Evolutionary conservation across 2,329 filamentous ascomycete species (phyloP), one percentile per base, ranked within the genome.

Genomic region (Trichoderma citrinoviride): DNA sequence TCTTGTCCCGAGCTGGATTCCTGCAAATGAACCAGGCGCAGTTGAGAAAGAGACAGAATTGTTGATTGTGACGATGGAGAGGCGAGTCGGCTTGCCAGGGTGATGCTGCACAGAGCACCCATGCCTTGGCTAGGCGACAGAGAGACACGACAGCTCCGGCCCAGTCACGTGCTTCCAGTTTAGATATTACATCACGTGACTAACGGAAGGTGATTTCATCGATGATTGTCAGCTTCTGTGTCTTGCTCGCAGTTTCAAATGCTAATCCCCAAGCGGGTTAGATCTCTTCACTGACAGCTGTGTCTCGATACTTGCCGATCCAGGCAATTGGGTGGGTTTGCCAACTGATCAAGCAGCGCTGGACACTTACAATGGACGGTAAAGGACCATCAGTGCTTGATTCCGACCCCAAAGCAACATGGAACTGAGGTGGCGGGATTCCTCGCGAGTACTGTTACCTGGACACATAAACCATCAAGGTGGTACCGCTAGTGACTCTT

Each of bases 111-210:
- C 67, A 67, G 57, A 73, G 68, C 58, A 61, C 68, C 70, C 69
- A 68, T 72, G 68, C 67, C 66, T 67, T 68, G 67, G 73, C 73
- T 73, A 81, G 79, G 79, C 79, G 76, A 74, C 79, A 80, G 78
- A 71, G 74, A 76, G 76, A 79, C 78, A 79, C 79, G 79, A 79
- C 78, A 78, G 73, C 77, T 74, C 68, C 41, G 65, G 64, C 57
- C 37, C 8, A 66, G 64, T 75, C 76, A 77, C 76, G 76, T 76
- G 74, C 44, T 8, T 15, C 4, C 17, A 40, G 7, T 41, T 8
- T 2, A 15, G 1, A 6, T 3, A 10, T 53, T 60, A 66, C 64
- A 10, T 53, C 64, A 66, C 64, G 64, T 66, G 64, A 66, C 10
- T 15, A 8, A 0, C 1, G 1, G 1, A 2, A 3, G 8, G 46